Evolutionary conservation across 2,329 filamentous ascomycete genomes (phyloP), one percentile per base, ranked within the genome.

Genomic region (Diaporthe australafricana): DNA sequence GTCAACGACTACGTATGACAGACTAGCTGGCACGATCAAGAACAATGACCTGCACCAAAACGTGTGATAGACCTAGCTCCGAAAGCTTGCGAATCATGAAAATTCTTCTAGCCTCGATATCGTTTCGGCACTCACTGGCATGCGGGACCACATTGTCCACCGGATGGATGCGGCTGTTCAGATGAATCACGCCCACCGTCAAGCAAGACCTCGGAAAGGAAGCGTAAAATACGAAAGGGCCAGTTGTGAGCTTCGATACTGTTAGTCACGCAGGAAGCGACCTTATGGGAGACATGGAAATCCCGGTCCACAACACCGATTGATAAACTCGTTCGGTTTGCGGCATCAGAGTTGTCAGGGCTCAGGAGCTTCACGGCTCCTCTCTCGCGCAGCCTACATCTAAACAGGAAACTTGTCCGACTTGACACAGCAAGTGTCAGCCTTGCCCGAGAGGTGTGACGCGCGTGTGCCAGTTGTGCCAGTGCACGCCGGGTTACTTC

Each of bases 361-460:
- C 25, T 30, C 16, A 45, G 25, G 17, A 45, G 38, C 8, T 20
- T 25, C 42, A 16, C 11, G 40, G 38, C 45, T n/a, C n/a, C 45
- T 50, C 45, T 65, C 45, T 65, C 30, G 45, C 42, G 30, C 60
- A 20, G 30, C 30, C 25, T 48, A 3, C 17, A 38, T 50, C 45
- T 38, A 30, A 65, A 65, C 3, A 27, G 45, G 45, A 65, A 65
- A 65, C 50, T 50, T 48, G 42, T 48, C 60, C 60, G 60, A 63
- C 42, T 48, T 35, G 60, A 48, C 32, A n/a, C 30, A 50, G 45
- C 60, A 65, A 65, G 45, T 48, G 60, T 65, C 45, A 65, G 60
- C 60, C 60, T 50, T 38, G 60, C 30, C 60, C 35, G 42, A 20
- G 32, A 65, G 45, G n/a, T 50, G 60, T 35, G 60, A 50, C 60